Base-by-base conservation (phyloP, 2,329 filamentous ascomycete species). In the Xylaria sp. region DNA sequence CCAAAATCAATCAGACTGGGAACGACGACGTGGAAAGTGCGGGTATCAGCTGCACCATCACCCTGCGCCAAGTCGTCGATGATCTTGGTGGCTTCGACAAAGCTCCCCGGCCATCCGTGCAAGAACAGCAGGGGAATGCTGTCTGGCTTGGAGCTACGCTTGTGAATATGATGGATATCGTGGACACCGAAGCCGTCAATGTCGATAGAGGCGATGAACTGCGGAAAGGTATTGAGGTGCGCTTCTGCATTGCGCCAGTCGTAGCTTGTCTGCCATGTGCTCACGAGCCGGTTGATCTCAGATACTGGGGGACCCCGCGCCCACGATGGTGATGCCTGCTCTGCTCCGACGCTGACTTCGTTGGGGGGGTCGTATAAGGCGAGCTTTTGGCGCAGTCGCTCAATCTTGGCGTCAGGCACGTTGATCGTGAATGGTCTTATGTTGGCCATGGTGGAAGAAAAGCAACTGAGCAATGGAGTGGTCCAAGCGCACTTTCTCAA, bases 141-240 rank as follows among this genome's bases (percentile, higher is more conserved):
- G 21, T 17, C 15, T 6, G 31, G 10, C n/a, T 15, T 13, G 3
- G 44, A 3, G n/a, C 83, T 86, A 54, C 74, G 78, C 66, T 88
- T 79, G 70, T 90, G 85, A 5, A 91, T 71, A 67, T 88, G 89
- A 72, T 91, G 89, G 2, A 91, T 79, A 23, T 86, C 78, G 31
- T 90, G 71, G 0, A 80, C 77, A 0, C 79, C 86, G 63, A 88
- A 90, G 0, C 82, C 84, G 4, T 87, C 80, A 0, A 89, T 80
- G 0, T 75, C 60, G 5, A 90, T 75, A 1, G 73, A 73, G 0
- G 82, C 82, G 1, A 75, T 80, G 72, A 81, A 89, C 23, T 90
- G 86, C 0, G 85, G 83, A 9, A 89, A 72, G 41, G 79, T 62
- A 68, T 90, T 90, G 6, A 90, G 68, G 53, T 80, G 78, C 3